phyloP scores from a whole-genome alignment of 768 basidiomycete genomes.

The Dentipellis sp. region DNA sequence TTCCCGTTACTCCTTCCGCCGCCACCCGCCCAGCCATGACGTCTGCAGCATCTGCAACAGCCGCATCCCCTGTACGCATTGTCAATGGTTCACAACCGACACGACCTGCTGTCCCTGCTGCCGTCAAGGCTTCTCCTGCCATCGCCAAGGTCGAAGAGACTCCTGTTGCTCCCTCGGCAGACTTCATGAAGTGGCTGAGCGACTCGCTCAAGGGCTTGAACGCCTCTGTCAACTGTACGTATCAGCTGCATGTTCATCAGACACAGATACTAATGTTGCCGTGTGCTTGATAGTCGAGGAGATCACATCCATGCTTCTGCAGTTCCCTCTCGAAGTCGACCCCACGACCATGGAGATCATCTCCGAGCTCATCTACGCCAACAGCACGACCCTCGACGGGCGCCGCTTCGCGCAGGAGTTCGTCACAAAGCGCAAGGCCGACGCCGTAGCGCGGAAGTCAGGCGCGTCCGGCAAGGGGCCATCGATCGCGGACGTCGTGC shows the following conservation, averaged over 20 bases:
- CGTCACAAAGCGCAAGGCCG: constrained; percentile 76
- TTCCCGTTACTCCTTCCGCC: constrained; percentile 27
- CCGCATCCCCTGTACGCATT: constrained; percentile 18
- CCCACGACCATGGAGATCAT: constrained; percentile 83
- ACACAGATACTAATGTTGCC: neutral
- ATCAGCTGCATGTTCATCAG: neutral
- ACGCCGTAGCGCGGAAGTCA: constrained; percentile 48
- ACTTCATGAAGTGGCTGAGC: constrained; percentile 88
- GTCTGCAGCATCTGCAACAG: constrained; percentile 27
- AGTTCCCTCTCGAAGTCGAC: constrained; percentile 88
- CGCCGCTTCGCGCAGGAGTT: constrained; percentile 92
- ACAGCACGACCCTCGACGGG: constrained; percentile 91
- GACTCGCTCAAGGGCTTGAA: constrained; percentile 77
- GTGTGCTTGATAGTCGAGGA: constrained; percentile 66
- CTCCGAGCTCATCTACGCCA: constrained; percentile 89
- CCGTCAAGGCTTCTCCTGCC: constrained; percentile 14
- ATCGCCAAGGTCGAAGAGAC: constrained; percentile 49
- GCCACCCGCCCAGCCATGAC: constrained; percentile 21
- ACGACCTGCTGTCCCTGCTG: constrained; percentile 17
- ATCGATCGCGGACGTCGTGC: constrained; percentile 86
- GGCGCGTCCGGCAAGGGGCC: constrained; percentile 38
- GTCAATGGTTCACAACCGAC: constrained; percentile 1
- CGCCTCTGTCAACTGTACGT: constrained; percentile 60
- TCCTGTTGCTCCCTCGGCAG: constrained; percentile 65
- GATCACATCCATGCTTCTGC: constrained; percentile 89